Evolutionary conservation across 441 rosid species (phyloP).

Genomic region (Erodium texanum): DNA sequence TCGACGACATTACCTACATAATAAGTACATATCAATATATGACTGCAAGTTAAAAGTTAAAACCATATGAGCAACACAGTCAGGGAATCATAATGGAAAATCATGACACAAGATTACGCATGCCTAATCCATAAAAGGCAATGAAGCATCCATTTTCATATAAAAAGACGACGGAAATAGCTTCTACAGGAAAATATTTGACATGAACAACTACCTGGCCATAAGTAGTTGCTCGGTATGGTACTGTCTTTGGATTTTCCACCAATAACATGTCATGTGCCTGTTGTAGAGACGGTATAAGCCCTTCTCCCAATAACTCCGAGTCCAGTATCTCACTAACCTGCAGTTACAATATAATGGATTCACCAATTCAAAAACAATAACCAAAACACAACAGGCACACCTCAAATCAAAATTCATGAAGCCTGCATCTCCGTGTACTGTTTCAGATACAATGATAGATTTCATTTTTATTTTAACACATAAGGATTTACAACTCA

Average conservation of each 20-base stretch:
- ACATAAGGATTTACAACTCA: neutral
- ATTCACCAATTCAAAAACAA: neutral
- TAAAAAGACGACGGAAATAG: neutral
- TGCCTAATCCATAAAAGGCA: neutral
- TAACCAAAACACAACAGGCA: neutral
- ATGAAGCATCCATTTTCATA: neutral
- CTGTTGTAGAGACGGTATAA: constrained; percentile 88
- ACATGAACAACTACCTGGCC: constrained; percentile 56
- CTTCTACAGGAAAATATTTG: neutral
- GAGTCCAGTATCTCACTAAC: constrained; percentile 95
- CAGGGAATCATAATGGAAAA: neutral
- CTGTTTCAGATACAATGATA: neutral
- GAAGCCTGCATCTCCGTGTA: neutral
- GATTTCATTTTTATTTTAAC: neutral
- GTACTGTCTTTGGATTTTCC: constrained; percentile 72
- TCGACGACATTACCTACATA: neutral
- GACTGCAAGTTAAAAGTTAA: neutral
- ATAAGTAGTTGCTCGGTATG: constrained; percentile 69
- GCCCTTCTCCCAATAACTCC: constrained; percentile 90
- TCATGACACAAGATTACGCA: neutral
- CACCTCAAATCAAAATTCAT: constrained; percentile 12
- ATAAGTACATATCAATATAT: neutral
- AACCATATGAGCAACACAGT: neutral
- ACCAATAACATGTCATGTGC: constrained; percentile 78
- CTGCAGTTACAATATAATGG: constrained; percentile 28